Conservation (phyloP, 345 rosid species). For the Salix viminalis region DNA sequence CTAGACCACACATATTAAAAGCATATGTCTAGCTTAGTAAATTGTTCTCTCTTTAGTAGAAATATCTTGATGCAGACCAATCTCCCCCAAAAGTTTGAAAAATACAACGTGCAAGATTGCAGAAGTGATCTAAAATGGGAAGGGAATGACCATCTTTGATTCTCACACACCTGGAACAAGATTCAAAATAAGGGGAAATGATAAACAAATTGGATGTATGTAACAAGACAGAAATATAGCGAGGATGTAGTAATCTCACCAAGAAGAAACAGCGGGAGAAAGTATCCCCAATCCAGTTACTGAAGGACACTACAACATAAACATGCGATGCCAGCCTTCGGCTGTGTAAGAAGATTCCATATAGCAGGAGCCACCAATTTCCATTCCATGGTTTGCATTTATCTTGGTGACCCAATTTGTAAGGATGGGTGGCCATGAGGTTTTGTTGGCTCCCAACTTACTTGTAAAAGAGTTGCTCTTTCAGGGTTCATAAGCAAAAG, state of each 20-base stretch:
- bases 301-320: slow-evolving; percentile 7
- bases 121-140: not conserved
- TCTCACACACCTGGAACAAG: slow-evolving; percentile 8
- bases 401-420: slow-evolving; percentile 25
- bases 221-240: not conserved
- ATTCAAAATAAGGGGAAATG: slow-evolving; percentile 3
- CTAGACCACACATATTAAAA: no score
- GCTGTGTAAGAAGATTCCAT: slow-evolving; percentile 17
- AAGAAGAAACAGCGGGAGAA: slow-evolving; percentile 3
- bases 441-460: slow-evolving; percentile 22
- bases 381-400: not conserved
- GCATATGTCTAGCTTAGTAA: no score
- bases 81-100: not conserved
- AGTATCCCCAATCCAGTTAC: slow-evolving; percentile 18
- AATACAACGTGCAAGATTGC: not conserved
- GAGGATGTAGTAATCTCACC: slow-evolving; percentile 30
- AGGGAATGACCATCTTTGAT: not conserved
- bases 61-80: not conserved
- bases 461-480: slow-evolving; percentile 64
- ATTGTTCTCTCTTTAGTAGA: no score
- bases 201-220: slow-evolving; percentile 5
- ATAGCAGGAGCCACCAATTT: slow-evolving; percentile 11
- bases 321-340: slow-evolving; percentile 11
- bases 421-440: slow-evolving; percentile 29
- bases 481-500: slow-evolving; percentile 85